phyloP scores from a whole-genome alignment of 306 rosid species.

The Dicorynia guianensis region DNA sequence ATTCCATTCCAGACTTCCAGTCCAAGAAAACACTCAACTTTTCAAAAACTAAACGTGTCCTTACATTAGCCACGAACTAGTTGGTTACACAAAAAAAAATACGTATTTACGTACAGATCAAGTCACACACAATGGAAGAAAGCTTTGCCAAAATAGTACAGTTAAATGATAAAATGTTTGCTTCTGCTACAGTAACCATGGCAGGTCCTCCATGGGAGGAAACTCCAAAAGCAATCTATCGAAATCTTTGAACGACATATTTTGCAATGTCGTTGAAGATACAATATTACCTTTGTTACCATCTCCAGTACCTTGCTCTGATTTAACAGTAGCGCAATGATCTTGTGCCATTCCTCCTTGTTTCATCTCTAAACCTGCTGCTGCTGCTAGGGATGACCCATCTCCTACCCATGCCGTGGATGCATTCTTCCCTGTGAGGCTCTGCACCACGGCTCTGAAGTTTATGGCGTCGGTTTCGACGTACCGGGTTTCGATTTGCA shows the following conservation, averaged over 20 bases:
- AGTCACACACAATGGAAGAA: background rate
- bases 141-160: background rate
- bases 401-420: background rate
- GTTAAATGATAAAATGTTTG: too few relatives aligned
- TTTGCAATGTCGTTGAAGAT: slow-evolving; percentile 29
- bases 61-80: background rate
- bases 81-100: background rate
- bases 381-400: background rate
- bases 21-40: background rate
- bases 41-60: background rate
- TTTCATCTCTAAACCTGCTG: background rate
- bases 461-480: slow-evolving; percentile 52
- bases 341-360: slow-evolving; percentile 5
- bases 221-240: slow-evolving; percentile 37
- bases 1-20: background rate
- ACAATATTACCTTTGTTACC: background rate
- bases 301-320: background rate
- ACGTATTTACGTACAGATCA: background rate
- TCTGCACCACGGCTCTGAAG: slow-evolving; percentile 65
- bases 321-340: background rate
- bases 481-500: slow-evolving; percentile 56
- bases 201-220: slow-evolving; percentile 43
- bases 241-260: slow-evolving; percentile 49
- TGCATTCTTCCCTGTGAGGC: slow-evolving; percentile 58
- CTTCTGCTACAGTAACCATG: background rate